Base-by-base conservation (phyloP, 768 basidiomycete genomes). In the Lyophyllum shimeji region DNA sequence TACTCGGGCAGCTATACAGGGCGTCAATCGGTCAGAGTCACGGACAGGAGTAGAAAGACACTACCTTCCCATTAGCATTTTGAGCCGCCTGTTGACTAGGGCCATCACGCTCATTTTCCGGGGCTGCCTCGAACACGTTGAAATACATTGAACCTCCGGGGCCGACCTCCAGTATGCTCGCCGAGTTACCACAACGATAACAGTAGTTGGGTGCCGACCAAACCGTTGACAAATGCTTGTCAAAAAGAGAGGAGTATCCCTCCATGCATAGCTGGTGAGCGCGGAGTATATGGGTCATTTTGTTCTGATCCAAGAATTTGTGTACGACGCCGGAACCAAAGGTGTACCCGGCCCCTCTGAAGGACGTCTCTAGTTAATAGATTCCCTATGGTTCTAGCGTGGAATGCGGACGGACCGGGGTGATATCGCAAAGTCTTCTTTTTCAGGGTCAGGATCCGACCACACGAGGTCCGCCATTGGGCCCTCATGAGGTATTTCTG, bases 231-330 rank as follows among this genome's bases (percentile, higher is more conserved):
- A 99, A 82, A 65, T 93, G 92, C 60, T 93, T 88, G 70, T 95
- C 94, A 63, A 98, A 98, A 27, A 98, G 80, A n/a, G 94, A 93
- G n/a, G 90, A 83, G 70, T 93, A 98, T 0, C 97, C 97, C 72
- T 99, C 97, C 97, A 99, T 98, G 73, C 97, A 98, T 8, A 99
- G 83, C 68, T 99, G 97, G 70, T 99, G 97, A 21, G 97, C 97
- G 21, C 97, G 93, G 21, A 98, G 83, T 64, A 99, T 97, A 69
- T 98, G 96, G 20, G 90, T 87, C 94, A 99, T 97, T 62, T 87
- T 82, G 75, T 99, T 99, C 50, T 92, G 87, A 67, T 94, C 87
- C 52, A 98, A 83, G 72, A 99, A 99, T 71, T 98, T 98, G 76
- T 93, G 88, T 25, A 98, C 97, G 53, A 99, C 95, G 29, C 95